These are phyloP conservation scores for Pseudonitzschia multistriata DNA, from an alignment of 108 stramenopile species.

Conservation along the genomic window DNA sequence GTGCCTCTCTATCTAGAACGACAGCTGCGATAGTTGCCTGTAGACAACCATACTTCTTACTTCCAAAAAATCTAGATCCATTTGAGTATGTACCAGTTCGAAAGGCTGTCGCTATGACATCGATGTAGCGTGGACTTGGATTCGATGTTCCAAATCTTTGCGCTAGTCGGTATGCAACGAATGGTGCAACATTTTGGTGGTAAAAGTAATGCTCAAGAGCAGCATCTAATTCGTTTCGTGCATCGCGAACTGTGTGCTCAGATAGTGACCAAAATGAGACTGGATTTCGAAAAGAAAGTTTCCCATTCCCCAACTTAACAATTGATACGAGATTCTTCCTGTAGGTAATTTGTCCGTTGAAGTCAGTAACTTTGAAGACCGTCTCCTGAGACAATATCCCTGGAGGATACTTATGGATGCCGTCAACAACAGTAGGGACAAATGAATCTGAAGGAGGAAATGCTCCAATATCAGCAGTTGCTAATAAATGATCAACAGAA, in stretches of 20 bases:
- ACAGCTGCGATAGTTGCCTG: conserved; percentile 53
- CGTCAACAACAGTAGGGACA: neutral
- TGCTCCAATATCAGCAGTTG: neutral
- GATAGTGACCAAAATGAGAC: conserved; percentile 51
- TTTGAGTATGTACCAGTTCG: conserved; percentile 28
- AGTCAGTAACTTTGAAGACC: conserved; percentile 17
- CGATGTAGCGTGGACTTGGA: conserved; percentile 61
- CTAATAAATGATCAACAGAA: neutral
- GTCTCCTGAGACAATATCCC: neutral
- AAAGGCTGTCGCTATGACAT: conserved; percentile 50
- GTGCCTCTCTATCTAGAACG: conserved; percentile 56
- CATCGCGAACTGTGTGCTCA: conserved; percentile 51
- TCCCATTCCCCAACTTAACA: conserved; percentile 11
- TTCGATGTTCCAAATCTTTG: conserved; percentile 56
- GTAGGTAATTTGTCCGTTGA: conserved; percentile 11
- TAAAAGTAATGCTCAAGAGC: conserved; percentile 53
- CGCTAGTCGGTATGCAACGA: conserved; percentile 44
- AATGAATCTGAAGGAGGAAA: neutral
- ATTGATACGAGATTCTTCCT: conserved; percentile 34
- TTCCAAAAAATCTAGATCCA: conserved; percentile 34
- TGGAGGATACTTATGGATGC: neutral
- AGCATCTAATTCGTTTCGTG: conserved; percentile 67
- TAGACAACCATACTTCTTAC: conserved; percentile 54
- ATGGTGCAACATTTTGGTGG: conserved; percentile 54
- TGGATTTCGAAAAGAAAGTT: conserved; percentile 57